Base-by-base conservation (phyloP, 2,329 filamentous ascomycete species). In the Aspergillus aculeatus region DNA sequence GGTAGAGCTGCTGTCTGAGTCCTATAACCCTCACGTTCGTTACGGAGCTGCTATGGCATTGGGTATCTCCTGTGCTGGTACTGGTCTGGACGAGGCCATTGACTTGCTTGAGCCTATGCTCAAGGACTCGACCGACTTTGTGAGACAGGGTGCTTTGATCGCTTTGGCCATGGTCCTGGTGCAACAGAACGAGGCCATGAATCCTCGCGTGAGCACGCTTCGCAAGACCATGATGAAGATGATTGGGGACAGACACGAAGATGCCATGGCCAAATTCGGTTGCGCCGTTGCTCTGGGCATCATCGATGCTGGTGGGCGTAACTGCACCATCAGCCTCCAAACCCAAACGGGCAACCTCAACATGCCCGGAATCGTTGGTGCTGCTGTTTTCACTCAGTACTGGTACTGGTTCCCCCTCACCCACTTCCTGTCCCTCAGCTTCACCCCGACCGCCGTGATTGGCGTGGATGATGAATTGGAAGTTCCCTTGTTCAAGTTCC, bases 391-490 rank as follows among this genome's bases (percentile, higher is more conserved):
- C 79, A 96, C 93, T 9, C 95, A 99, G 76, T 99, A 99, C 82
- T 99, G 95, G 95, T 99, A 99, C 82, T 99, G 95, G 95, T 99
- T 99, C 86, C 95, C 95, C 61, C 89, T 98, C 70, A 96, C 95
- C 31, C 95, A 99, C 78, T 99, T 99, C 86, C 77, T 99, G 59
- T 96, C 94, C 0, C 83, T 99, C 62, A 93, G 92, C 71, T 98
- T 99, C 79, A 92, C 91, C n/a, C 95, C 95, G 1, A 99, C 96
- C 1, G 90, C 95, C 1, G 90, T 99, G 71, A 97, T 98, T 68
- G 94, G 91, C 61, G 86, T 99, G 26, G 93, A 99, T 73, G 89
- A 96, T 71, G 91, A 97, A 71, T 84, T 99, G 14, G 92, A 97
- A 70, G 92, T 96, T 57, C 92, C 96, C 21, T 89, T 88, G 73